phyloP scores from a whole-genome alignment of 345 rosid genomes.

The Barbarea vulgaris region DNA sequence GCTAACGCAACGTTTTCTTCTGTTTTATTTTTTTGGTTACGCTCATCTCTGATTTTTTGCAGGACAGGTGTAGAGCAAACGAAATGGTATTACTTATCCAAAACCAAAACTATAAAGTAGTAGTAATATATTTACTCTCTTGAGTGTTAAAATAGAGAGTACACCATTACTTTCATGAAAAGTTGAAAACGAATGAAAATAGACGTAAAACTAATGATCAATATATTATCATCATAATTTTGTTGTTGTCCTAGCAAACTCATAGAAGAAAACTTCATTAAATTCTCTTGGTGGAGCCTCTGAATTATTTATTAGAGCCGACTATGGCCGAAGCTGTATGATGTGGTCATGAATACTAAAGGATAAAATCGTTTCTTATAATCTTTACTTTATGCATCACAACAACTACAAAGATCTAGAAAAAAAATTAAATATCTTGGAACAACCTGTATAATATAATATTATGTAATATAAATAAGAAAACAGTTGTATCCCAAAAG shows the following conservation, averaged over 20 bases:
- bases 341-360: not conserved
- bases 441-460: too few species aligned
- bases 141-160: too few species aligned
- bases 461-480: not conserved
- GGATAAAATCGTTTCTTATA: not conserved
- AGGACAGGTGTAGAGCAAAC: not conserved
- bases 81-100: not conserved
- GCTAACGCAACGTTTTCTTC: not conserved
- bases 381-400: not conserved
- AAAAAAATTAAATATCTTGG: not conserved
- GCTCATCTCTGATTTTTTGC: not conserved
- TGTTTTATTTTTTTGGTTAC: not conserved
- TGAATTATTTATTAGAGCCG: not conserved
- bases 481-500: not conserved
- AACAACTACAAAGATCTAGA: not conserved
- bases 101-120: too few species aligned
- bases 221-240: too few species aligned
- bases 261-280: not conserved
- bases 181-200: too few species aligned
- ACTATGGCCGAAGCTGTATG: not conserved
- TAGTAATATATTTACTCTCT: too few species aligned
- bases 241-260: too few species aligned
- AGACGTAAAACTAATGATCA: too few species aligned
- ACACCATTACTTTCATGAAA: too few species aligned
- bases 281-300: not conserved